phyloP scores from a whole-genome alignment of 495 filamentous ascomycete genomes.

The Daldinia concentrica region DNA sequence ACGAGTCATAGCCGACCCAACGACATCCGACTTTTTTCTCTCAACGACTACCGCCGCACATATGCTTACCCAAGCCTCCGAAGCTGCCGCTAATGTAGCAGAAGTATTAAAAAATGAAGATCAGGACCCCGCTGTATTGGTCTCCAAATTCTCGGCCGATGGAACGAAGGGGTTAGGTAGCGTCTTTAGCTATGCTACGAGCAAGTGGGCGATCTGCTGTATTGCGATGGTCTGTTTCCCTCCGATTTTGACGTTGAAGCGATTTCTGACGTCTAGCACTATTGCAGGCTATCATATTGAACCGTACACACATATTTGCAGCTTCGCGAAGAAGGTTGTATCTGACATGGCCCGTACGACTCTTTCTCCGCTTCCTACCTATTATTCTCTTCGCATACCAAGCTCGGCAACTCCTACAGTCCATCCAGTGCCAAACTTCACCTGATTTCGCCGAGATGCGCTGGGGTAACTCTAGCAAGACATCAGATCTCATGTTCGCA shows the following conservation, averaged over 20 bases:
- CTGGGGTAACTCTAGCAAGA: conserved; percentile 74
- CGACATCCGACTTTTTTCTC: conserved; percentile 53
- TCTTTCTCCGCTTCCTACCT: conserved; percentile 76
- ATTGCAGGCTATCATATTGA: conserved; percentile 75
- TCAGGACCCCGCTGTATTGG: conserved; percentile 52
- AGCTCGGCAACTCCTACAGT: conserved; percentile 74
- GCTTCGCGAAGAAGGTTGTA: conserved; percentile 80
- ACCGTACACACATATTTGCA: conserved; percentile 92
- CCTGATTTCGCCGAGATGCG: conserved; percentile 75
- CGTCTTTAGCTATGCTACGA: conserved; percentile 90
- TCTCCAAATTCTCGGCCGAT: conserved; percentile 61
- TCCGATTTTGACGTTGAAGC: neutral
- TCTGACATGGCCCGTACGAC: conserved; percentile 74
- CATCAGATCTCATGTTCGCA: conserved; percentile 75
- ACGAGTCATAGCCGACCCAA: conserved; percentile 67
- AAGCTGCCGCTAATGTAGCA: conserved; percentile 44
- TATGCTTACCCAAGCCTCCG: conserved; percentile 50
- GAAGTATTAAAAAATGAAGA: conserved; percentile 41
- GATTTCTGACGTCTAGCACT: conserved; percentile 45
- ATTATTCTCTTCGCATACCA: conserved; percentile 79
- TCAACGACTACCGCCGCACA: conserved; percentile 46
- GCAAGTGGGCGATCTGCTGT: conserved; percentile 91
- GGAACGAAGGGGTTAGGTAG: conserved; percentile 73
- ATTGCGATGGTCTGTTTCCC: conserved; percentile 65
- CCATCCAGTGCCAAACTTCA: conserved; percentile 92